Evolutionary conservation across 208 protist species (phyloP).

Genomic region (Leptomonas pyrrhocoris): DNA sequence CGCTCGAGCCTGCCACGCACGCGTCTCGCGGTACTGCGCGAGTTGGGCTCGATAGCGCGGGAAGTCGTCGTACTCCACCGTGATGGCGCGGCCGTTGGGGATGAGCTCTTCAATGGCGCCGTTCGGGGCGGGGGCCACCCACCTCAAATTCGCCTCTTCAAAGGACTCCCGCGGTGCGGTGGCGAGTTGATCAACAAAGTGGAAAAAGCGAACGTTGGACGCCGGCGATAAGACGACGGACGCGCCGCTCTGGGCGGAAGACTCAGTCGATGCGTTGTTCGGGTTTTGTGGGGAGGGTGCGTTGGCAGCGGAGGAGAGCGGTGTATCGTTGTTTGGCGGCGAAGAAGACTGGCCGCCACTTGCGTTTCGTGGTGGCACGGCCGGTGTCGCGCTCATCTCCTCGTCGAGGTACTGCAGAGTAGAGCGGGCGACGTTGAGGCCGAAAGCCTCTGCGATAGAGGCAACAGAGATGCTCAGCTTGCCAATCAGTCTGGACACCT

Average conservation of each 20-base stretch:
- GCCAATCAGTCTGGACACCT: conserved; percentile 61
- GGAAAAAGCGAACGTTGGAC: conserved; percentile 63
- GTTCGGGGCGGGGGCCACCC: conserved; percentile 59
- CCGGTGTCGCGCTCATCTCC: conserved; percentile 17
- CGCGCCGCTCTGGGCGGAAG: neutral
- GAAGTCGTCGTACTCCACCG: conserved; percentile 58
- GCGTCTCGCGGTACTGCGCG: conserved; percentile 46
- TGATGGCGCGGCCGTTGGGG: conserved; percentile 50
- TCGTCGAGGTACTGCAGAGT: conserved; percentile 56
- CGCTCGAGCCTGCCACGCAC: conserved; percentile 9
- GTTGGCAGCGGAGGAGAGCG: neutral
- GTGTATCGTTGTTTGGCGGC: neutral
- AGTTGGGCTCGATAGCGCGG: conserved; percentile 53
- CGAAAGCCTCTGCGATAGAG: conserved; percentile 62
- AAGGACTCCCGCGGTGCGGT: conserved; percentile 39
- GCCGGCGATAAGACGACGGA: conserved; percentile 33
- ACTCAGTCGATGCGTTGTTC: neutral
- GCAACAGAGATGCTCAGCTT: conserved; percentile 62
- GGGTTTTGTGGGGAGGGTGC: neutral
- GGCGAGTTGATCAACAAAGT: conserved; percentile 59
- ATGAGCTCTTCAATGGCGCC: conserved; percentile 69
- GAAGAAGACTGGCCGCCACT: neutral
- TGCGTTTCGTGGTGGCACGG: neutral
- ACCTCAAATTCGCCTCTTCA: conserved; percentile 59
- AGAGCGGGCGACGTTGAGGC: conserved; percentile 53